Evolutionary conservation across 2,329 filamentous ascomycete species (phyloP).

Genomic region (Rhynchosporium secalis): DNA sequence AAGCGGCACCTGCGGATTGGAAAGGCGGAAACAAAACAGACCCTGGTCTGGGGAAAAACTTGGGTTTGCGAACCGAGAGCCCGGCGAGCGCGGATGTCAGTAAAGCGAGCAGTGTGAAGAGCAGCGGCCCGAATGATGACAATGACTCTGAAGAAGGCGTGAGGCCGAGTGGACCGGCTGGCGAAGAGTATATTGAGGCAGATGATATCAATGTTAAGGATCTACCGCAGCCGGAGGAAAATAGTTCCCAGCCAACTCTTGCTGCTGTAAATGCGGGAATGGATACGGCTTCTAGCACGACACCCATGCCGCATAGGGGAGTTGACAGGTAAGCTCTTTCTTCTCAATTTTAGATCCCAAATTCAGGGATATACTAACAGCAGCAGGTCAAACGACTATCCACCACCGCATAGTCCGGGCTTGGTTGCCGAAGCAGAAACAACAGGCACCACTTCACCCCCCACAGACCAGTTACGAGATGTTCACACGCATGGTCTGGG

Average conservation of each 20-base stretch:
- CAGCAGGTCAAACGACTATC: not conserved
- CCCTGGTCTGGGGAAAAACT: conserved; percentile 56
- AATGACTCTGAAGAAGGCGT: conserved; percentile 32
- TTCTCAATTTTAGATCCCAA: not conserved
- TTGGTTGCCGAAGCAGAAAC: conserved; percentile 23
- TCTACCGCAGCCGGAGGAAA: conserved; percentile 29
- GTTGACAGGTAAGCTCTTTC: conserved; percentile 27
- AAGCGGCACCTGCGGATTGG: conserved; percentile 72
- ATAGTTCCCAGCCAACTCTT: conserved; percentile 29
- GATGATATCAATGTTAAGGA: conserved; percentile 26
- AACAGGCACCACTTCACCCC: conserved; percentile 43
- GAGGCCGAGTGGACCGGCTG: conserved; percentile 32
- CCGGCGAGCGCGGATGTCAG: conserved; percentile 68
- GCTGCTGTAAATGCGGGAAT: conserved; percentile 30
- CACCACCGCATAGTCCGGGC: not conserved
- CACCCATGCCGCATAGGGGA: conserved; percentile 27
- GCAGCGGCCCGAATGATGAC: conserved; percentile 30
- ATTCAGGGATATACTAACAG: not conserved
- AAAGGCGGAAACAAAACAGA: conserved; percentile 55
- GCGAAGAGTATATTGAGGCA: conserved; percentile 32
- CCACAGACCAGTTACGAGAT: conserved; percentile 41
- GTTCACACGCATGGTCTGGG: conserved; percentile 31
- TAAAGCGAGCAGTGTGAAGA: conserved; percentile 68
- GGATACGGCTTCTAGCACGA: conserved; percentile 37
- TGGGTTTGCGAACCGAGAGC: conserved; percentile 67